Base-by-base conservation (phyloP, 129 eudicot species). In the Pittosporum tobira region DNA sequence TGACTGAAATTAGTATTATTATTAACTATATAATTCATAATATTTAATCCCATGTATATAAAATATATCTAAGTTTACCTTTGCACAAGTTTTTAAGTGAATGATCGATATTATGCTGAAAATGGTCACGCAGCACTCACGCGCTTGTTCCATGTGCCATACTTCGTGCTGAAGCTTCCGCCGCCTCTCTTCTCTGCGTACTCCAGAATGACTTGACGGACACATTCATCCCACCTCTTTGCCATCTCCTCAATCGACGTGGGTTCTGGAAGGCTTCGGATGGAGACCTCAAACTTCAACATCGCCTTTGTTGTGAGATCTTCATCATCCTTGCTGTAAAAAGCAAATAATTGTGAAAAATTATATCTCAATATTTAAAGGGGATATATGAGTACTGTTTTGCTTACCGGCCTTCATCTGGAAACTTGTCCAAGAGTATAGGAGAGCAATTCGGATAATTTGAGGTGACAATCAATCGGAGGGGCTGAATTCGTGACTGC, bases 401-500 rank as follows among this genome's bases (percentile, higher is more conserved):
- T 64, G 25, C 62, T 64, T 59, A 86, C 98, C 98, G 73, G 79
- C 76, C 77, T 83, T 83, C 95, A 31, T 80, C 84, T 6, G 98
- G 98, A 66, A 90, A 90, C 84, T 83, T 90, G 71, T 90, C 98
- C 93, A 90, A 58, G 62, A 90, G 84, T 60, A 86, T 76, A 5
- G 96, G 99, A 18, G 96, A 81, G 74, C 83, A 83, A 77, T 72
- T 81, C 40, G 99, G 96, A 62, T 91, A 91, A 73, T 83, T 84
- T 43, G 67, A 77, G 44, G 99, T 96, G 59, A 91, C 79, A 15
- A 83, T 85, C 85, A 91, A 74, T 42, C 91, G 72, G 31, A 91
- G 68, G 38, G 99, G 99, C 62, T 91, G 99, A 67, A 90, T 90
- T 21, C 94, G 94, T 48, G 94, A 78, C 98, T 90, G 82, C 76